Percentiles rank a stretch among this genome's conserved stretches.
These are phyloP conservation scores for Venturia oleaginea DNA, from an alignment of 2,329 filamentous ascomycete species.

Conservation along the genomic window DNA sequence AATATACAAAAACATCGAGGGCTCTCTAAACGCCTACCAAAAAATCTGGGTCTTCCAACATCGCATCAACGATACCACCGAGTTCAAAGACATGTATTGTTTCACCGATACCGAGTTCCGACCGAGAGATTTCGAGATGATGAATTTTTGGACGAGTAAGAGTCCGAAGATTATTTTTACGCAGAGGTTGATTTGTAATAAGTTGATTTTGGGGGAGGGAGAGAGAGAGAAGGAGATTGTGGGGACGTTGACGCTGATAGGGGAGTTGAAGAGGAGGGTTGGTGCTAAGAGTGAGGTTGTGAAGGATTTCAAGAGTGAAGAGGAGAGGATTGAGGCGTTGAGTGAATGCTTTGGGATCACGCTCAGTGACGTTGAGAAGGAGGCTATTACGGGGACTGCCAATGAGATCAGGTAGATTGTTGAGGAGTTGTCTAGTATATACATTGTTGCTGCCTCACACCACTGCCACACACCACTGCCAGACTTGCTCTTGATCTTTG, in stretches of 20 bases:
- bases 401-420: conserved; percentile 24
- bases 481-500: background rate
- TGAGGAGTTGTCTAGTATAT: background rate
- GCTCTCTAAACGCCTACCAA: conserved; percentile 26
- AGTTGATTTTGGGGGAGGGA: conserved; percentile 40
- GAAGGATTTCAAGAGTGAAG: conserved; percentile 33
- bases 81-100: conserved; percentile 54
- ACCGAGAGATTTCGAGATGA: conserved; percentile 49
- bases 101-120: conserved; percentile 59
- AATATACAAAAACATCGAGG: conserved; percentile 26
- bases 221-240: conserved; percentile 19
- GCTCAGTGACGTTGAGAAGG: conserved; percentile 29
- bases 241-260: conserved; percentile 33
- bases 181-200: conserved; percentile 42
- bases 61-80: conserved; percentile 25
- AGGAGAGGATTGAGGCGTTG: conserved; percentile 35
- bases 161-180: conserved; percentile 44
- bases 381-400: conserved; percentile 28
- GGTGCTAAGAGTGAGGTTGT: conserved; percentile 33
- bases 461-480: no score
- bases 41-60: conserved; percentile 38
- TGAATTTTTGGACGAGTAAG: conserved; percentile 50
- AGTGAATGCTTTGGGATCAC: conserved; percentile 36
- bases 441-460: background rate
- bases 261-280: conserved; percentile 37